Conservation (phyloP, 176 grass and related monocot species). For the Pontederia crassipes region DNA sequence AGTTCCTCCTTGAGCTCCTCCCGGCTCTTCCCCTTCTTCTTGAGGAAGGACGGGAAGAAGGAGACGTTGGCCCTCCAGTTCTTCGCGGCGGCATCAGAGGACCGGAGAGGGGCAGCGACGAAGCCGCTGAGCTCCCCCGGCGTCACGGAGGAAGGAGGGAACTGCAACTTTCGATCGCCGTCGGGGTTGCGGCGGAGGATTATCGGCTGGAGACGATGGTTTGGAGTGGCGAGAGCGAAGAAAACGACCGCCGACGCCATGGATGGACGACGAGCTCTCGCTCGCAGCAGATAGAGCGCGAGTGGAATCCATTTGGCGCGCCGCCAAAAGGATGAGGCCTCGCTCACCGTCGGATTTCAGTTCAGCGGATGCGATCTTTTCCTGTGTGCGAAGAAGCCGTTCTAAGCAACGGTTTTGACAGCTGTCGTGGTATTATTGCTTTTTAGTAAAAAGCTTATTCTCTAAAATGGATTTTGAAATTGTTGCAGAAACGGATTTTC, state of each 20-base stretch:
- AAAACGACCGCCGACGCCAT: not conserved
- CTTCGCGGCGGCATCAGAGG: not conserved
- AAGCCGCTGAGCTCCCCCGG: not conserved
- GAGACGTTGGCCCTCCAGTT: constrained; percentile 49
- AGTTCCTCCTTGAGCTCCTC: constrained; percentile 69
- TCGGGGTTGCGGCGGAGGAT: not conserved
- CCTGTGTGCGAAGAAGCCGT: too few species aligned
- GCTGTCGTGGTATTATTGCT: too few species aligned
- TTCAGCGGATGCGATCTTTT: too few species aligned
- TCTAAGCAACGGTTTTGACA: too few species aligned
- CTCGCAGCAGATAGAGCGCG: too few species aligned
- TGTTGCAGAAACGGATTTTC: too few species aligned
- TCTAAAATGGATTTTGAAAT: too few species aligned
- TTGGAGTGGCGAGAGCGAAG: not conserved
- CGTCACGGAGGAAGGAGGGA: not conserved
- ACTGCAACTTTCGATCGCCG: not conserved
- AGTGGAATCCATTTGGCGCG: too few species aligned
- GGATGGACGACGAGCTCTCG: too few species aligned
- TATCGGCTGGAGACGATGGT: not conserved
- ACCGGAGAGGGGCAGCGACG: not conserved
- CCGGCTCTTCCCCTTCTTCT: constrained; percentile 38
- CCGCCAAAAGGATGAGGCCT: too few species aligned
- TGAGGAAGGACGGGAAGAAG: constrained; percentile 63
- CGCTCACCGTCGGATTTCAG: too few species aligned
- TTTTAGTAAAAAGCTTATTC: too few species aligned